Base-by-base conservation (phyloP, 306 rosid genomes). In the Myrica gale region DNA sequence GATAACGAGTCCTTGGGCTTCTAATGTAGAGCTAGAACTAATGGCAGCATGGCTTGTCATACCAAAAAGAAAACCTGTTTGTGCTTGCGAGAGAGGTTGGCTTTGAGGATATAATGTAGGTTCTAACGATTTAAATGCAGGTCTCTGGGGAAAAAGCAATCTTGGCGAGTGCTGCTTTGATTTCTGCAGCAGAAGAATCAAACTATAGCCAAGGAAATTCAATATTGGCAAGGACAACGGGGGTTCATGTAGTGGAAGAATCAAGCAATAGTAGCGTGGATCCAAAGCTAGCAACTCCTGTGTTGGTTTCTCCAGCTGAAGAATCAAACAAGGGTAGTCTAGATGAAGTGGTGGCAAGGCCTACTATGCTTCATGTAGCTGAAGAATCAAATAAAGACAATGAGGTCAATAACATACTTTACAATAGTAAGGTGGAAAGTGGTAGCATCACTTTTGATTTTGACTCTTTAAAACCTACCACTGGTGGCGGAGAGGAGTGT, bases 111-210 rank as follows among this genome's bases (percentile, higher is more conserved):
- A n/a, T 76, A 74, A 80, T 60, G 39, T 73, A 41, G 75, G 52
- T 72, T 52, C 42, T 9, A 76, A 52, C 63, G 75, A 50, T 62
- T 81, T 74, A 43, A 61, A 62, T 84, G 82, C 86, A 90, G 96
- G 73, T 82, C 20, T 60, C 78, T 11, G 45, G 53, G 39, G 90
- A 87, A 74, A 57, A 26, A 44, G 56, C 55, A 68, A 55, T 68
- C 80, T 63, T 16, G 48, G 50, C 42, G 15, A 43, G n/a, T 56
- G 58, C 73, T 39, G 43, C 51, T 62, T 63, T 26, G 60, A 47
- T 50, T 54, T 17, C 15, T 51, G 73, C 71, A 0, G 20, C 48
- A 2, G 78, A 79, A 54, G 70, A 42, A 66, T 66, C 70, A 66
- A 42, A 41, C 50, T 32, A 73, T 19, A 5, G 43, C 68, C 9